phyloP scores from a whole-genome alignment of 2,329 filamentous ascomycete genomes.

The Aspergillus japonicus region DNA sequence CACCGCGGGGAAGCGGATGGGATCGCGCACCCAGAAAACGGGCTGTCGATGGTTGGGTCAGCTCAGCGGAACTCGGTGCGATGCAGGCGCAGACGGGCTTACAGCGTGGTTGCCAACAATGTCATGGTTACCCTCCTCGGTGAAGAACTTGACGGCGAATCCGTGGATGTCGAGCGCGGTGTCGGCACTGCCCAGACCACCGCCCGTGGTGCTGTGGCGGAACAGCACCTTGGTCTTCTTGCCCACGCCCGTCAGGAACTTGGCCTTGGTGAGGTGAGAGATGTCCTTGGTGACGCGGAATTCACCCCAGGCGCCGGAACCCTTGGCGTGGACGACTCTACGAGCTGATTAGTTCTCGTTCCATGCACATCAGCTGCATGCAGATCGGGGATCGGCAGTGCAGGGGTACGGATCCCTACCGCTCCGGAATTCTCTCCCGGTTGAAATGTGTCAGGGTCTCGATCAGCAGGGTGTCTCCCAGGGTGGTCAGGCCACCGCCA shows the following conservation, averaged over 20 bases:
- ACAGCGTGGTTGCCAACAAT: conserved; percentile 7
- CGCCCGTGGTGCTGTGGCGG: conserved; percentile 5
- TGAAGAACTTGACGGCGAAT: conserved; percentile 7
- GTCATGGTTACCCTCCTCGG: conserved; percentile 8
- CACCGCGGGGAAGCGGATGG: conserved; percentile 44
- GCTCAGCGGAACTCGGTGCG: background rate
- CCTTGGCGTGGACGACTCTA: conserved; percentile 8
- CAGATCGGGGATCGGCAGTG: background rate
- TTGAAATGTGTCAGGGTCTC: conserved; percentile 8
- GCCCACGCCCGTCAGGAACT: conserved; percentile 4
- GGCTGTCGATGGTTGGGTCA: conserved; percentile 23
- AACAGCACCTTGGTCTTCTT: conserved; percentile 5
- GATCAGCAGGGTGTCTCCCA: conserved; percentile 7
- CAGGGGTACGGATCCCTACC: background rate
- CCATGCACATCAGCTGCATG: background rate
- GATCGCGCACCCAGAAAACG: conserved; percentile 48
- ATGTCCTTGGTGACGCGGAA: conserved; percentile 9
- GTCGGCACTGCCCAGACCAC: conserved; percentile 2
- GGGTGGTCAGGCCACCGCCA: conserved; percentile 4
- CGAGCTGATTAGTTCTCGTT: background rate
- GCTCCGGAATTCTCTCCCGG: conserved; percentile 5
- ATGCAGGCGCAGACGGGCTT: background rate
- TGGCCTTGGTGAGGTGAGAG: conserved; percentile 8
- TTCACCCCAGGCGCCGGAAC: conserved; percentile 6
- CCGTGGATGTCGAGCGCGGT: conserved; percentile 5